Evolutionary conservation across 768 basidiomycete genomes (phyloP).

Genomic region (Lactarius tabidus): DNA sequence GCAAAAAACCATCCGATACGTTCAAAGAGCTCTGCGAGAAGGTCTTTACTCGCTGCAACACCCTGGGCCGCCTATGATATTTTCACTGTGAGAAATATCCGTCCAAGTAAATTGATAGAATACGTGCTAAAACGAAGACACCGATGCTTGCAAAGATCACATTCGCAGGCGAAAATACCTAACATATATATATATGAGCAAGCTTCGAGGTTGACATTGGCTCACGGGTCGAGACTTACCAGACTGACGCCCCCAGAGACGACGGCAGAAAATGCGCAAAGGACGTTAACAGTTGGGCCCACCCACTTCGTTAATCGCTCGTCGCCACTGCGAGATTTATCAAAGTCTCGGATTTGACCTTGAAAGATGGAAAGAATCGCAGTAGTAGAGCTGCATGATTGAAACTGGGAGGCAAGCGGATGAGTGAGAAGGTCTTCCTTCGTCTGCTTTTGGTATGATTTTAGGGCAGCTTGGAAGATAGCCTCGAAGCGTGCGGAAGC

Average conservation of each 20-base stretch:
- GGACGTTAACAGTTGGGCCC: no score
- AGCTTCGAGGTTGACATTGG: no score
- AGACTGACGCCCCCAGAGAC: no score
- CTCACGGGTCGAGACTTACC: no score
- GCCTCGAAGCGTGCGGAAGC: neutral
- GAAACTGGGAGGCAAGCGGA: neutral
- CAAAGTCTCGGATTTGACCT: neutral
- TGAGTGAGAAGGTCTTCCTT: no score
- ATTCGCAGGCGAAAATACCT: neutral
- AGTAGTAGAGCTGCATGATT: neutral
- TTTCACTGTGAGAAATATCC: neutral
- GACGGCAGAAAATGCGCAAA: no score
- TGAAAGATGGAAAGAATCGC: neutral
- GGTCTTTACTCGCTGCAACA: neutral
- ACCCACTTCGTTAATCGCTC: no score
- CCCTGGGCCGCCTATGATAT: neutral
- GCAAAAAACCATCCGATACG: neutral
- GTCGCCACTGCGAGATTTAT: no score
- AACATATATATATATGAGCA: no score
- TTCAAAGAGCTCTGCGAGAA: neutral
- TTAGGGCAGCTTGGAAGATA: no score
- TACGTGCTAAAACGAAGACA: neutral
- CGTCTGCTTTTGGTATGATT: no score
- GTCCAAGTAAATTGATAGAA: neutral
- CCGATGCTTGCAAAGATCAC: neutral